Evolutionary conservation across 164 flowering plant species (phyloP).

Genomic region (Berberis thunbergii): DNA sequence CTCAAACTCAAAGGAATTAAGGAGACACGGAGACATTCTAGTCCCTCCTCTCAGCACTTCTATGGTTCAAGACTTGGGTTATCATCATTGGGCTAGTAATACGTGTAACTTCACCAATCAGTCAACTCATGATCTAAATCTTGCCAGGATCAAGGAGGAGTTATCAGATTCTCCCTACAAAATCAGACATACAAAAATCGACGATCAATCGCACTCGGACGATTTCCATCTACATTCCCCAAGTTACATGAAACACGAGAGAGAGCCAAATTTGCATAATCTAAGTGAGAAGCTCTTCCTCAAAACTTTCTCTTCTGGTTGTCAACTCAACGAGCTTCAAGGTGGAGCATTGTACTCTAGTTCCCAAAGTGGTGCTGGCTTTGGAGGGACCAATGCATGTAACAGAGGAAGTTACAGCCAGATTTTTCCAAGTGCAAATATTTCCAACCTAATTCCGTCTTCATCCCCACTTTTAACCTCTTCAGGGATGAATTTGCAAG

Average conservation of each 20-base stretch:
- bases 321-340: conserved; percentile 21
- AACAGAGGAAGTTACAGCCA: conserved; percentile 36
- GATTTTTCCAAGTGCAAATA: conserved; percentile 52
- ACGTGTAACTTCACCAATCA: conserved; percentile 17
- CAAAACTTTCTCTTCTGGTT: conserved; percentile 25
- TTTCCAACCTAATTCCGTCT: conserved; percentile 28
- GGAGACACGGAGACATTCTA: conserved; percentile 16
- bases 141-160: conserved; percentile 39
- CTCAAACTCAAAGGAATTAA: conserved; percentile 17
- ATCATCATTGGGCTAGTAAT: conserved; percentile 28
- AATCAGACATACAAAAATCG: conserved; percentile 12
- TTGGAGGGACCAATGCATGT: conserved; percentile 14
- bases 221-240: conserved; percentile 11
- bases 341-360: conserved; percentile 13
- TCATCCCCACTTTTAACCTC: conserved; percentile 21
- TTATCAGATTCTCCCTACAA: conserved; percentile 23
- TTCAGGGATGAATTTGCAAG: conserved; percentile 40
- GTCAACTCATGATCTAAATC: conserved; percentile 20
- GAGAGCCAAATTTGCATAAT: conserved; percentile 10
- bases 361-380: conserved; percentile 12
- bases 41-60: conserved; percentile 23
- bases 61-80: conserved; percentile 38
- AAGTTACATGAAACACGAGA: conserved; percentile 18
- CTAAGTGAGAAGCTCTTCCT: conserved; percentile 29
- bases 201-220: conserved; percentile 1